Conservation (phyloP, 129 eudicot species). For the Flaveria ramosissima region DNA sequence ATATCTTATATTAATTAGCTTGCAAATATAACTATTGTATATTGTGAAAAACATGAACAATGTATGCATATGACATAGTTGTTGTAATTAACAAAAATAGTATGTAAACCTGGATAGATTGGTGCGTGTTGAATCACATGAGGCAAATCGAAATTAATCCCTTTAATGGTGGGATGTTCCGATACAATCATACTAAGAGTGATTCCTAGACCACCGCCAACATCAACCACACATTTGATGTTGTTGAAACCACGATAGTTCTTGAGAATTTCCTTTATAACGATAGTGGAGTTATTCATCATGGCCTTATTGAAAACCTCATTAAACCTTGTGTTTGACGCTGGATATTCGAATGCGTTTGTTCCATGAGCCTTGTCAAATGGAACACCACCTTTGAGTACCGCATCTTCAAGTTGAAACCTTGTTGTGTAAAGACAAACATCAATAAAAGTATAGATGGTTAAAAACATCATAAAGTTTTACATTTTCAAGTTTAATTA, state of each 20-base stretch:
- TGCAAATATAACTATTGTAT: too few relatives aligned
- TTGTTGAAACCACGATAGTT: constrained; percentile 32
- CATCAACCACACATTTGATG: constrained; percentile 30
- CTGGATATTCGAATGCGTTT: constrained; percentile 17
- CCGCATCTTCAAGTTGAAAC: constrained; percentile 23
- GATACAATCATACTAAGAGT: constrained; percentile 30
- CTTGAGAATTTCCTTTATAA: constrained; percentile 29
- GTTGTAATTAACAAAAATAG: too few relatives aligned
- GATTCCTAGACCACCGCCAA: constrained; percentile 44
- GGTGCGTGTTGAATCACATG: constrained; percentile 38
- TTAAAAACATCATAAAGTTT: too few relatives aligned
- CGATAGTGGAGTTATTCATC: constrained; percentile 17
- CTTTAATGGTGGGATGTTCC: constrained; percentile 32
- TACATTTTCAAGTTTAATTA: too few relatives aligned
- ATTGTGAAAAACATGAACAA: too few relatives aligned
- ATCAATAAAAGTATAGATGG: too few relatives aligned
- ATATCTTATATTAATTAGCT: too few relatives aligned
- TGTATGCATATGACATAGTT: too few relatives aligned
- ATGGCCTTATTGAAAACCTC: constrained; percentile 35
- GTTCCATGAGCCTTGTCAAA: constrained; percentile 32
- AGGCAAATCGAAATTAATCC: constrained; percentile 45
- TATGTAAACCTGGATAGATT: constrained; percentile 24
- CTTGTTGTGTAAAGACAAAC: not conserved
- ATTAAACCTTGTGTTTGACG: constrained; percentile 15
- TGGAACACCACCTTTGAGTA: constrained; percentile 30